Evolutionary conservation across 2,329 filamentous ascomycete genomes (phyloP), one percentile per base, ranked within the genome.

Genomic region (Cercospora sp.): DNA sequence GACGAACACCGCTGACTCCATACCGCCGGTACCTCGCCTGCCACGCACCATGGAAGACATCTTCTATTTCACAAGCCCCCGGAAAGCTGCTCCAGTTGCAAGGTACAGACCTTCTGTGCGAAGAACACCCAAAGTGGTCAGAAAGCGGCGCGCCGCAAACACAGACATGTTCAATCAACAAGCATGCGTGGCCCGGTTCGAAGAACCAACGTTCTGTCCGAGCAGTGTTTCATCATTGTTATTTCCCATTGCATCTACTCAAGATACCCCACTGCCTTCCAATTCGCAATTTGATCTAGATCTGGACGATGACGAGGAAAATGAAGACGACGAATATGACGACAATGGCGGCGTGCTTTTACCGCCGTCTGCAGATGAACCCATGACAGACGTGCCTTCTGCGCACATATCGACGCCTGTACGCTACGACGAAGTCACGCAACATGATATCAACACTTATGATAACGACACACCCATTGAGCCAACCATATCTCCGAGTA

Each of bases 171-270:
- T 66, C 30, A 66, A 61, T n/a, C 70, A 72, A 37, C 69, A 69
- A 60, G 74, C 74, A 40, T 75, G 72, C 65, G 71, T 77, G 61
- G 74, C 74, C 63, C 73, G 68, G n/a, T 70, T 73, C 53, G 69
- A 70, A n/a, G 74, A 76, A 69, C 74, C 72, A 24, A 68, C 70
- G 6, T 77, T 76, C 45, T 74, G 72, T 61, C 67, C 71, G 13
- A 76, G 63, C 67, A 58, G 70, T 53, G 55, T 66, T 28, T 66
- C 71, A 21, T 57, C 51, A n/a, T 45, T 74, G n/a, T 69, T 68
- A 59, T 32, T 74, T 53, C 28, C 70, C 66, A 66, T 40, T 66
- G 32, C 63, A 21, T 21, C 30, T 61, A 3, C 61, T 62, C 13
- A 61, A 64, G 53, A 70, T 63, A 49, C 65, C 58, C 49, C 61